phyloP scores from a whole-genome alignment of 1,139 yeast species.

The Lodderomyces margitis region DNA sequence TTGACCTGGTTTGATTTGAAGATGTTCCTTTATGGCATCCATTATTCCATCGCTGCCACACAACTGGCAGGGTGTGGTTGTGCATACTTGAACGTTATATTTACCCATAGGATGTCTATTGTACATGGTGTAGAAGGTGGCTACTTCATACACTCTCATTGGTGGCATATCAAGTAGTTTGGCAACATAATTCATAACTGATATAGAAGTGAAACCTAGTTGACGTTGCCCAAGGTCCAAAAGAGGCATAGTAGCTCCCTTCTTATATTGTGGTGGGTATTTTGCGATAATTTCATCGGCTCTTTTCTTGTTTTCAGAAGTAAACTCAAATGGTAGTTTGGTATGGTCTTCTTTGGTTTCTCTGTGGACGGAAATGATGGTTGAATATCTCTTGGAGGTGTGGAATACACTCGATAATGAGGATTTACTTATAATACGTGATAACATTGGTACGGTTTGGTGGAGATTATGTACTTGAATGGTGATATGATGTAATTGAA shows the following conservation, averaged over 20 bases:
- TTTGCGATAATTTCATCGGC: constrained; percentile 75
- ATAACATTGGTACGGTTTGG: constrained; percentile 13
- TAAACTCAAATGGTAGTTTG: constrained; percentile 70
- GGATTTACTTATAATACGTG: constrained; percentile 11
- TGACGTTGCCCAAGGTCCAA: constrained; percentile 89
- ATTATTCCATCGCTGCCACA: constrained; percentile 80
- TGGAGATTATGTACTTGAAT: neutral
- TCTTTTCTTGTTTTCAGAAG: constrained; percentile 62
- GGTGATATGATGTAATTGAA: constrained; percentile 1
- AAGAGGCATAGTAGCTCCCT: constrained; percentile 86
- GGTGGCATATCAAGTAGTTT: constrained; percentile 86
- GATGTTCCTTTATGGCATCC: constrained; percentile 62
- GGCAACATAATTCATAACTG: constrained; percentile 93
- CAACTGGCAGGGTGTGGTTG: constrained; percentile 88
- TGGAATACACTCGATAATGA: constrained; percentile 10
- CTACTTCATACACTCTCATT: constrained; percentile 93
- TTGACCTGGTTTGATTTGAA: constrained; percentile 73
- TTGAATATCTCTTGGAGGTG: constrained; percentile 28
- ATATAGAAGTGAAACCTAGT: constrained; percentile 80
- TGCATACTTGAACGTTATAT: constrained; percentile 80
- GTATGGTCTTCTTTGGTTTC: constrained; percentile 69
- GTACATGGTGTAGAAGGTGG: constrained; percentile 91
- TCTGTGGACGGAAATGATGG: constrained; percentile 68
- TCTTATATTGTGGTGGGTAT: constrained; percentile 84
- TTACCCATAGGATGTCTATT: constrained; percentile 87